Evolutionary conservation across 805 yeast genomes (phyloP).

Genomic region (Sungouiella blattae): DNA sequence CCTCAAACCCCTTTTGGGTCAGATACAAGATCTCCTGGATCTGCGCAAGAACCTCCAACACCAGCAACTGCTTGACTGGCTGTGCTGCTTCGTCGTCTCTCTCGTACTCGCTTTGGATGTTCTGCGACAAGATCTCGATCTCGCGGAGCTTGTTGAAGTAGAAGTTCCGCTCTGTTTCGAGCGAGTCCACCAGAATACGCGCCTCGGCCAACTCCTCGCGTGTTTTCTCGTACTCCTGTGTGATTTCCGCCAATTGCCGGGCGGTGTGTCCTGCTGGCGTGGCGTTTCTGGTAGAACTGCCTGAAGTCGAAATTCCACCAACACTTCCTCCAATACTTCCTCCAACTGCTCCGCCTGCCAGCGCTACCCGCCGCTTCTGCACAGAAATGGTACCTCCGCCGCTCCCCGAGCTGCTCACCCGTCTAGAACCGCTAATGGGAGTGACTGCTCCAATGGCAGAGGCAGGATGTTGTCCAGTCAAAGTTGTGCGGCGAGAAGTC

Average conservation of each 20-base stretch:
- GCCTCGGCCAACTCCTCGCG: conserved; percentile 56
- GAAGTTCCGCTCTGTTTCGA: conserved; percentile 82
- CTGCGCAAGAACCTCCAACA: conserved; percentile 39
- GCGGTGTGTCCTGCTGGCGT: conserved; percentile 8
- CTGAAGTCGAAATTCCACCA: background rate
- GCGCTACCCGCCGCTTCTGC: conserved; percentile 18
- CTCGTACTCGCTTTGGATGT: conserved; percentile 27
- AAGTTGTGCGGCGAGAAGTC: conserved; percentile 12
- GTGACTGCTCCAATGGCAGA: background rate
- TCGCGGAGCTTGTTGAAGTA: conserved; percentile 87
- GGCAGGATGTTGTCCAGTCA: too few relatives aligned
- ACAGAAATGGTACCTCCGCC: conserved; percentile 7
- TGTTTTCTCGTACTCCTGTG: conserved; percentile 34
- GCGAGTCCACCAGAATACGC: conserved; percentile 56
- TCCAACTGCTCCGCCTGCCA: background rate
- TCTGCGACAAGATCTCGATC: conserved; percentile 76
- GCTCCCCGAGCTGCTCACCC: conserved; percentile 3
- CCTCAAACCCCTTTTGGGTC: conserved; percentile 81
- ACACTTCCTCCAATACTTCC: background rate
- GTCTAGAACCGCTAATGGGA: conserved; percentile 1
- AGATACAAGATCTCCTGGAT: conserved; percentile 75
- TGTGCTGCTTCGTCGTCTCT: conserved; percentile 32
- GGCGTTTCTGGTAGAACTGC: background rate
- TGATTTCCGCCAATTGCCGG: conserved; percentile 47
- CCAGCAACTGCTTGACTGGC: conserved; percentile 27